A percentile compares a stretch with the other conserved stretches of the same genome.
Evolutionary conservation across 1,284 basidiomycete species (phyloP).

Genomic region (Rhizopogon parksii): DNA sequence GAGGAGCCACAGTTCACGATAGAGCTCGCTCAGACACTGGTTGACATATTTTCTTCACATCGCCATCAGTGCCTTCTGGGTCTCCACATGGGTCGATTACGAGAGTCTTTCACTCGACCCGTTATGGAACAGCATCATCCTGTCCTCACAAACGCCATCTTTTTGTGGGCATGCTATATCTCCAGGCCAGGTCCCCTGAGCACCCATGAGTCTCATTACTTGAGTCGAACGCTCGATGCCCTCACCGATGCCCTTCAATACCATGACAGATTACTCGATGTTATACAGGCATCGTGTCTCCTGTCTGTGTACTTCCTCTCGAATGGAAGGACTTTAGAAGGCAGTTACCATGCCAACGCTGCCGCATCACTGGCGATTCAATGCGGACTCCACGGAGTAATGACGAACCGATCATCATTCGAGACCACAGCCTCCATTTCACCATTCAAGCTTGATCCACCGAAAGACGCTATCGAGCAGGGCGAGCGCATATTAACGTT

Average conservation of each 20-base stretch:
- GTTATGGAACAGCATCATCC: constrained; percentile 59
- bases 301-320: constrained; percentile 67
- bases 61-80: constrained; percentile 66
- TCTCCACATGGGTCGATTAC: constrained; percentile 55
- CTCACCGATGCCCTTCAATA: constrained; percentile 53
- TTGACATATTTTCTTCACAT: constrained; percentile 72
- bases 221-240: constrained; percentile 50
- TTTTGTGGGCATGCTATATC: constrained; percentile 72
- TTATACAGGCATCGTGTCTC: constrained; percentile 67
- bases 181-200: constrained; percentile 61
- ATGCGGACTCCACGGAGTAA: constrained; percentile 50
- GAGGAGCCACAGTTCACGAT: constrained; percentile 48
- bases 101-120: constrained; percentile 49
- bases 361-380: constrained; percentile 63
- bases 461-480: constrained; percentile 47
- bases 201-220: constrained; percentile 63
- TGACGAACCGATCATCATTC: constrained; percentile 33
- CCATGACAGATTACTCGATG: constrained; percentile 51
- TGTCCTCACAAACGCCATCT: constrained; percentile 69
- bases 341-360: constrained; percentile 63
- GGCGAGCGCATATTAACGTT: constrained; percentile 62
- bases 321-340: constrained; percentile 65
- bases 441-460: constrained; percentile 47
- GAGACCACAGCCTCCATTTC: constrained; percentile 30
- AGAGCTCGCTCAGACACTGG: constrained; percentile 57